Conservation (phyloP, 2,329 filamentous ascomycete genomes). For the Alternaria gaisen region DNA sequence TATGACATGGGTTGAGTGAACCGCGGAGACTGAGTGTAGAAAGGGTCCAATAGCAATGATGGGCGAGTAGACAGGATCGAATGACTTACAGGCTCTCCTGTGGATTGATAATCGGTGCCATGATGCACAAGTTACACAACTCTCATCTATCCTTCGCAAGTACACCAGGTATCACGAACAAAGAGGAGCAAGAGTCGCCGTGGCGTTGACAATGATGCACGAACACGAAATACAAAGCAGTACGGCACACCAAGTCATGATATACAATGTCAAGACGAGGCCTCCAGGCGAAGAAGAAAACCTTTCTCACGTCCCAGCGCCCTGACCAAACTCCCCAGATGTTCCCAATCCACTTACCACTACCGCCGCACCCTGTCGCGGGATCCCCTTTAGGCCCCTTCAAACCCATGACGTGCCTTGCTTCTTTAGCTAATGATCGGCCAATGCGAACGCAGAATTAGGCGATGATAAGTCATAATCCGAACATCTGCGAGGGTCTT, state of each 20-base stretch:
- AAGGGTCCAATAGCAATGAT: not conserved
- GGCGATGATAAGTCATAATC: conserved; percentile 3
- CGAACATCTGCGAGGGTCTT: not conserved
- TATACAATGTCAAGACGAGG: not conserved
- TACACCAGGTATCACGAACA: conserved; percentile 6
- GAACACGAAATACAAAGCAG: not conserved
- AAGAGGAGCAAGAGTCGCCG: conserved; percentile 3
- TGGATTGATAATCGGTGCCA: conserved; percentile 15
- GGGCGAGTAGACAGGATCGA: not conserved
- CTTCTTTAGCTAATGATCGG: conserved; percentile 3
- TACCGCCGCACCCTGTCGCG: conserved; percentile 10
- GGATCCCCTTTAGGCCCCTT: conserved; percentile 8
- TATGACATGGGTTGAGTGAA: conserved; percentile 8
- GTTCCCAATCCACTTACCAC: conserved; percentile 9
- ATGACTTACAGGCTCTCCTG: conserved; percentile 23
- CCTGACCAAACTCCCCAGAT: conserved; percentile 9
- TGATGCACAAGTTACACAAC: conserved; percentile 2
- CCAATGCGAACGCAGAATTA: conserved; percentile 1
- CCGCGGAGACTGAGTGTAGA: not conserved
- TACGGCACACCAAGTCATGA: not conserved
- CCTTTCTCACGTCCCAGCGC: not conserved
- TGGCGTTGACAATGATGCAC: not conserved
- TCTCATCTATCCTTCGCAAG: not conserved
- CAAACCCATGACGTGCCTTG: conserved; percentile 5
- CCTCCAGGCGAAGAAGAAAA: not conserved